Evolutionary conservation across 2,329 filamentous ascomycete species (phyloP), one percentile per base, ranked within the genome.

Genomic region (Aspergillus sp.): DNA sequence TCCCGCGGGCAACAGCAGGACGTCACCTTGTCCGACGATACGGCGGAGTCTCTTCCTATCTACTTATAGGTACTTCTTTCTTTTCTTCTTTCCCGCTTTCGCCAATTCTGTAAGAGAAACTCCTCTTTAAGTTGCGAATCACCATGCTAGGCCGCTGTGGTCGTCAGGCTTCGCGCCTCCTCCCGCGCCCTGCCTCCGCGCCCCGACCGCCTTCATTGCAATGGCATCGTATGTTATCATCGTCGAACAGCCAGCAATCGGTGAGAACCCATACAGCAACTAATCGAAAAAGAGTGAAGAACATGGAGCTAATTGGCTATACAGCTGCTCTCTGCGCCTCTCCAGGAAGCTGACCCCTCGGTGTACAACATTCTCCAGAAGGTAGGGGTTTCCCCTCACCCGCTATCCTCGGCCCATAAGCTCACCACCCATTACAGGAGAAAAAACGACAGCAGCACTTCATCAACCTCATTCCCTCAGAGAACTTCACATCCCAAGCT

Each of bases 401-500:
- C 27, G 11, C 34, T 15, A 13, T 7, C 24, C n/a, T n/a, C 41
- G 34, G n/a, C 30, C 17, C 27, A 57, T 54, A 49, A 54, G 22
- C 65, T 71, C 19, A 72, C 40, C 19, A 72, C 40, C 37, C 22
- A 46, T 48, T 22, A 5, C 67, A 96, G 91, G 95, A 99, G 82
- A 98, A 98, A 85, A 85, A 84, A 66, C 86, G 95, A 66, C 95
- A 99, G 77, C 96, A 96, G 78, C 92, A 98, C 77, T 99, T 97
- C 72, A 96, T 99, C 80, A 98, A 98, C 77, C 83, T 96, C 57
- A 96, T 96, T 65, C 92, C 92, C 19, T 96, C 92, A 6, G 92
- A 96, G 79, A 96, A 96, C 80, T 96, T 96, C 72, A 96, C 92
- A 24, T 96, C 92, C 7, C 90, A 96, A 75, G 91, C 92, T 30